A percentile compares a stretch with the other conserved stretches of the same genome.
phyloP scores from a whole-genome alignment of 1,284 basidiomycete genomes.

The Puccinia triticina region DNA sequence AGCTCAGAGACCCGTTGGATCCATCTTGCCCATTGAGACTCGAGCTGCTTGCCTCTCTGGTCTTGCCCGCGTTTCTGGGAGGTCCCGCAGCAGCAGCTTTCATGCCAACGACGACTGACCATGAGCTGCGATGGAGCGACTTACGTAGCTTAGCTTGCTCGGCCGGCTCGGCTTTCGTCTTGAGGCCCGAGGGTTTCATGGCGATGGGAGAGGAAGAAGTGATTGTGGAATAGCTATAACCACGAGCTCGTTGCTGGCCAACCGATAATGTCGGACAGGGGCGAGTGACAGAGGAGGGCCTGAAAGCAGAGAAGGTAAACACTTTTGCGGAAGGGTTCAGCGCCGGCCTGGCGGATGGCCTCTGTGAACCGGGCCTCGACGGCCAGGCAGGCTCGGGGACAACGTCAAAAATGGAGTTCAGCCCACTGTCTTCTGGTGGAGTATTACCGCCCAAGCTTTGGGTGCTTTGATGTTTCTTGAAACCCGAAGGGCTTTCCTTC shows the following conservation, averaged over 20 bases:
- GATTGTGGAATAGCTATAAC: constrained; percentile 7
- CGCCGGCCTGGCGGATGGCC: background rate
- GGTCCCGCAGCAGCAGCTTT: background rate
- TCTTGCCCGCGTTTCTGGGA: background rate
- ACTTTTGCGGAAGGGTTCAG: constrained; percentile 28
- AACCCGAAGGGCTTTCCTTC: background rate
- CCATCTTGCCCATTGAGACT: background rate
- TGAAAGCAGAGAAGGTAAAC: constrained; percentile 16
- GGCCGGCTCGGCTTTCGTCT: background rate
- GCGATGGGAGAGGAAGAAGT: background rate
- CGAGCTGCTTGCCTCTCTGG: background rate
- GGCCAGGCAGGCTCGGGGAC: background rate
- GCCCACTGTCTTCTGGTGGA: background rate
- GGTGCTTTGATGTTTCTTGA: constrained; percentile 9
- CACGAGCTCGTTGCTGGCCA: constrained; percentile 20
- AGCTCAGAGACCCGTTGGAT: background rate
- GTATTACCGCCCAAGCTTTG: constrained; percentile 22
- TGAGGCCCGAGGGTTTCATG: background rate
- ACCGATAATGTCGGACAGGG: background rate
- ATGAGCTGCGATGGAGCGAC: constrained; percentile 24
- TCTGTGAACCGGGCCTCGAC: background rate
- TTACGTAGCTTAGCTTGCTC: constrained; percentile 11
- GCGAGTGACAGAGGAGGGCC: background rate
- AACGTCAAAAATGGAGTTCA: constrained; percentile 22
- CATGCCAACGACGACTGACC: constrained; percentile 14